These are phyloP conservation scores for Cucumis hystrix DNA, from an alignment of 306 rosid genomes.

Conservation along the genomic window DNA sequence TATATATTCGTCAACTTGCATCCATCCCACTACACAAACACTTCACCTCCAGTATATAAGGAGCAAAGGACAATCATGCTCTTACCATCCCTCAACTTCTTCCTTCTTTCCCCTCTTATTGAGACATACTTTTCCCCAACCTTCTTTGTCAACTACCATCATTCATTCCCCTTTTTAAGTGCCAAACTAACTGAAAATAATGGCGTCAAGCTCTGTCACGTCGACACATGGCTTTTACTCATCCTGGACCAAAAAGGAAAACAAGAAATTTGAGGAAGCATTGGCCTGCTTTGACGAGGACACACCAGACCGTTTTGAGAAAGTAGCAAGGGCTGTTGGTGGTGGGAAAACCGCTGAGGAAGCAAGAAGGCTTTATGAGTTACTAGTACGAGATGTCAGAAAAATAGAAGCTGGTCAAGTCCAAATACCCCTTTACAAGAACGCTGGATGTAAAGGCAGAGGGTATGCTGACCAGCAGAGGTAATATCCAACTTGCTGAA, in stretches of 20 bases:
- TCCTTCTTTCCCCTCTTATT: neutral
- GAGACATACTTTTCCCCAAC: neutral
- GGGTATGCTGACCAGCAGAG: conserved; percentile 28
- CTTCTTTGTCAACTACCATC: neutral
- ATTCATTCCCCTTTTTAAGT: neutral
- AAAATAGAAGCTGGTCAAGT: conserved; percentile 63
- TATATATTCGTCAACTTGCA: conserved; percentile 44
- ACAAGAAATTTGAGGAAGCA: conserved; percentile 71
- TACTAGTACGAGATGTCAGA: conserved; percentile 55
- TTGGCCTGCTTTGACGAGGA: conserved; percentile 78
- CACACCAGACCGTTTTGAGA: conserved; percentile 72
- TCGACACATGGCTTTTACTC: conserved; percentile 15
- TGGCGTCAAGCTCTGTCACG: conserved; percentile 27
- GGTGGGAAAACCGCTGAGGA: conserved; percentile 72
- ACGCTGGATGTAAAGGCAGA: conserved; percentile 21
- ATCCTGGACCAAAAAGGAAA: conserved; percentile 71
- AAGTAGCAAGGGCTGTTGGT: conserved; percentile 77
- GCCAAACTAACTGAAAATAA: neutral
- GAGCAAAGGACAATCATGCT: conserved; percentile 10
- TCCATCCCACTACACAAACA: conserved; percentile 6
- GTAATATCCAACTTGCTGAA: conserved; percentile 16
- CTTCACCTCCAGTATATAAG: conserved; percentile 37
- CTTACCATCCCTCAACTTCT: conserved; percentile 19
- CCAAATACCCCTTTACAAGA: conserved; percentile 51
- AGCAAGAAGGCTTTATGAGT: conserved; percentile 63